Evolutionary conservation across 768 basidiomycete genomes (phyloP), one percentile per base, ranked within the genome.

Genomic region (Trametes cubensis): DNA sequence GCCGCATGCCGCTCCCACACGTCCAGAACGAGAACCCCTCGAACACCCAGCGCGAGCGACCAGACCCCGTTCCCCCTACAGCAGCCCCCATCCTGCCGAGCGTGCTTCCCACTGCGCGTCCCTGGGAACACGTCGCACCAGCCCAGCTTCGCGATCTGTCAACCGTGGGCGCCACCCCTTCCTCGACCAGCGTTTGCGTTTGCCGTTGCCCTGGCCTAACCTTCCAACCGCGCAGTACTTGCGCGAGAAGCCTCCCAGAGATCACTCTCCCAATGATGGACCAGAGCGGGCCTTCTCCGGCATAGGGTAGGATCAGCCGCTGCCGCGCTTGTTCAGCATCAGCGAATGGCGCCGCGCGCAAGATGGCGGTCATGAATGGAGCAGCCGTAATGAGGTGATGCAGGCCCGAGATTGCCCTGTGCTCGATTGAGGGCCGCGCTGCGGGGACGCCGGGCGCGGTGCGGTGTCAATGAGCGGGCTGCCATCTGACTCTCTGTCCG

Each of bases 331-430:
- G 34, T 10, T 4, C 34, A 34, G 11, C 61, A 62, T 62, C 61
- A 62, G 28, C 42, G 25, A 49, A 62, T 62, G 61, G 61, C 49
- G n/a, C n/a, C n/a, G n/a, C n/a, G n/a, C n/a, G 61, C 55, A 55
- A 38, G 55, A 52, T 58, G 34, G 34, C 10, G 34, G 34, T 34
- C 34, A 34, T 34, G 62, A 48, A 58, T 50, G 55, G 61, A 44
- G 44, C 28, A 53, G 55, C 55, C 61, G 61, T 62, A 53, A 57
- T 62, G 62, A 52, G 50, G n/a, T 63, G 62, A 59, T 58, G 62
- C 49, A 42, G 26, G 49, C 13, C 41, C 40, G 13, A 45, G 41
- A 59, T 59, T 44, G 30, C 23, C 51, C 57, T 45, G 55, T 34
- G 58, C 57, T 15, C 23, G 48, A 34, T 34, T 34, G 34, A 34